Conservation (phyloP, 148 eudicot genomes). For the Fagopyrum tataricum region DNA sequence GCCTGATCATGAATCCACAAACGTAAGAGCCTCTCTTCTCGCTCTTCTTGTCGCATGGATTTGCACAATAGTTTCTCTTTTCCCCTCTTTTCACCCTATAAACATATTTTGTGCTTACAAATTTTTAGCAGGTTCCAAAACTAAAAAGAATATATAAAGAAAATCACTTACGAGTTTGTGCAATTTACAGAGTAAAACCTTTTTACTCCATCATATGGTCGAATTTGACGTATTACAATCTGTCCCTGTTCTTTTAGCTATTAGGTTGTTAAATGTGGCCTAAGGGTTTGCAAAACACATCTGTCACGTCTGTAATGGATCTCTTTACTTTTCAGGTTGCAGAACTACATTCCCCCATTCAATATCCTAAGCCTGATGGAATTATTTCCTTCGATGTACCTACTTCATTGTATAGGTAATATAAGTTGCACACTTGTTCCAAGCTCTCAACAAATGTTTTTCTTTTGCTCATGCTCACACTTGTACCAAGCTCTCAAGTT, state of each 20-base stretch:
- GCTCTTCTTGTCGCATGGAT: background rate
- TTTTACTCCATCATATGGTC: no score
- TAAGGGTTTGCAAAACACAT: background rate
- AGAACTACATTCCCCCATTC: conserved; percentile 55
- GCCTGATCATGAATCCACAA: conserved; percentile 82
- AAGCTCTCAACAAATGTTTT: background rate
- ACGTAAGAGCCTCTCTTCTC: conserved; percentile 31
- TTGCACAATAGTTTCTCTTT: background rate
- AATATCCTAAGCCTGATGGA: conserved; percentile 89
- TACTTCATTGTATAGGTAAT: conserved; percentile 83
- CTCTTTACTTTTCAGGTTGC: conserved; percentile 48
- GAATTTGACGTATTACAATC: no score
- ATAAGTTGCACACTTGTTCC: background rate
- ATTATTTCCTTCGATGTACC: conserved; percentile 76
- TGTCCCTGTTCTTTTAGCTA: background rate
- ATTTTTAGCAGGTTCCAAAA: background rate
- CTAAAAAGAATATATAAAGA: background rate
- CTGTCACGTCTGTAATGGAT: background rate
- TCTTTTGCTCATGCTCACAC: no score
- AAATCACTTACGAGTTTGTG: background rate
- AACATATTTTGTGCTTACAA: background rate
- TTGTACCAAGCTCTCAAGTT: background rate
- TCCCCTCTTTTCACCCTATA: background rate
- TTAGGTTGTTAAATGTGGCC: background rate
- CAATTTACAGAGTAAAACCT: background rate